These are phyloP conservation scores for Thelonectria rubi DNA, from an alignment of 2,329 filamentous ascomycete species.

Conservation along the genomic window DNA sequence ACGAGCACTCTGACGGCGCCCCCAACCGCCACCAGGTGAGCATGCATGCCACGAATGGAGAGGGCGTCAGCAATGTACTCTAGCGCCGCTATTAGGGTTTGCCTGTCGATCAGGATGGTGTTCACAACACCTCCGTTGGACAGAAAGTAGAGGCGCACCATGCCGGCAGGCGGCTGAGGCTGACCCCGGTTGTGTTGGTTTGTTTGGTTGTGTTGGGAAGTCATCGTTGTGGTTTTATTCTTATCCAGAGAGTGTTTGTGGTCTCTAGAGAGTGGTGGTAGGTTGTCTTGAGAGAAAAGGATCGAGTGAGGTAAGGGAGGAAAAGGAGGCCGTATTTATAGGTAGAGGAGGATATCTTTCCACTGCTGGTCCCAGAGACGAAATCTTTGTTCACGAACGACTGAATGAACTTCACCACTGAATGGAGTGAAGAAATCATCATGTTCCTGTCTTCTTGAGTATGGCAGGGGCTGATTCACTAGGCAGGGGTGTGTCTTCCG, in stretches of 20 bases:
- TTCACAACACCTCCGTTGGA: too few species aligned
- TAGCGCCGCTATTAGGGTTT: too few species aligned
- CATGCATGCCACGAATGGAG: too few species aligned
- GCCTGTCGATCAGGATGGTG: too few species aligned
- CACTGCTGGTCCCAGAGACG: background rate
- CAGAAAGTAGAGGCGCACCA: too few species aligned
- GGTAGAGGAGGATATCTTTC: background rate
- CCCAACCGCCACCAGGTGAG: too few species aligned
- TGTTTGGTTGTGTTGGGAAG: too few species aligned
- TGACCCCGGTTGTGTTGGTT: too few species aligned
- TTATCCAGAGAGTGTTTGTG: background rate
- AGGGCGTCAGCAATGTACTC: too few species aligned
- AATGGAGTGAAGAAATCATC: background rate
- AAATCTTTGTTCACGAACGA: background rate
- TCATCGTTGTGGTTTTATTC: too few species aligned
- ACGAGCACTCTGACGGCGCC: too few species aligned
- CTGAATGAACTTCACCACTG: background rate
- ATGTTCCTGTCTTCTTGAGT: background rate
- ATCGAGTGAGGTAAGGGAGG: background rate
- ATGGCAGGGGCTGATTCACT: background rate
- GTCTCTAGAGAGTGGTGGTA: background rate
- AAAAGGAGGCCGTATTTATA: background rate
- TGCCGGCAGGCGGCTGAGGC: too few species aligned
- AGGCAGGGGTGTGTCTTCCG: background rate
- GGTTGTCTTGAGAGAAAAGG: background rate